Base-by-base conservation (phyloP, 1,284 basidiomycete genomes). In the Hymenochaete sp. region DNA sequence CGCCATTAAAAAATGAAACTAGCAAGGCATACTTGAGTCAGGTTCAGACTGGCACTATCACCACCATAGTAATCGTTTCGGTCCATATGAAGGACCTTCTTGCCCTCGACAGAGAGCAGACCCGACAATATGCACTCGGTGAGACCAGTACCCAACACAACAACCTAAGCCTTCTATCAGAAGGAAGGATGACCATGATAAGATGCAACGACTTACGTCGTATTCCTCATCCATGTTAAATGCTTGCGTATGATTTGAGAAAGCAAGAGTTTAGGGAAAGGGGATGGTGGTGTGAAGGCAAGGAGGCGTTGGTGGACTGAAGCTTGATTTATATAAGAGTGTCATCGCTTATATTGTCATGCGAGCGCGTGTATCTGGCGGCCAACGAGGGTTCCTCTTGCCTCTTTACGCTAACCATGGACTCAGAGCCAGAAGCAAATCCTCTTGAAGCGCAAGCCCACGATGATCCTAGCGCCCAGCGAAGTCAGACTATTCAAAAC, bases 71-170 rank as follows among this genome's bases (percentile, higher is more conserved):
- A 98, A 67, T 98, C 92, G 62, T 98, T 98, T 55, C 95, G 77
- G 70, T 99, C 96, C 80, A 99, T 98, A 68, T 99, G 96, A 35
- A 99, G 81, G 55, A 99, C 96, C 73, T 98, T 99, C 77, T 98
- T 97, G 57, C 95, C 95, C 61, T 98, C 95, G 49, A 98, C 95
- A 24, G 95, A 98, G 57, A 99, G 77, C 62, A 93, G 73, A 53
- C 90, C 93, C 13, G 93, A 97, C 52, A 99, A 80, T 62, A 98
- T 93, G 70, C 96, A 98, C 67, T 99, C 96, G 45, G 95, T 96
- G 62, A 98, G 71, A 54, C 95, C 95, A 52, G 95, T 98, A 55
- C 95, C 95, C 52, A 95, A 77, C 58, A 95, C 91, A 62, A 95
- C 77, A 62, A 93, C 89, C 91, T 93, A 58, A 32, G 45, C 21